A percentile compares a stretch with the other conserved stretches of the same genome.
These are phyloP conservation scores for Hericium erinaceus DNA, from an alignment of 768 basidiomycete species.

Conservation along the genomic window DNA sequence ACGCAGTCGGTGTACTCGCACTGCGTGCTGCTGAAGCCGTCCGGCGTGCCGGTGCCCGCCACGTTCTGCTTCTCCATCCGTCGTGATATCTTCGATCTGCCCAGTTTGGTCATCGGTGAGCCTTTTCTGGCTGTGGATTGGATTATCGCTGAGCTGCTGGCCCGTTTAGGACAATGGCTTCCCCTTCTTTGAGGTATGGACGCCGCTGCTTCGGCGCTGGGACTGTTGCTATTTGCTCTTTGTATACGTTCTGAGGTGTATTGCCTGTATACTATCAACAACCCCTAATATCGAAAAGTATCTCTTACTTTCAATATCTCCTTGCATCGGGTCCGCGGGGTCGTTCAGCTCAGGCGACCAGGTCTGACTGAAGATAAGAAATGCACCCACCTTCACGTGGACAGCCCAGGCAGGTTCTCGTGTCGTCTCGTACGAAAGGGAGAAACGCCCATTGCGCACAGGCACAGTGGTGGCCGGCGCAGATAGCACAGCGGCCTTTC, in stretches of 20 bases:
- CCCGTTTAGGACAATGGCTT: slow-evolving; percentile 69
- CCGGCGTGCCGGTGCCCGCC: slow-evolving; percentile 76
- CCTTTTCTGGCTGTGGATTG: neutral
- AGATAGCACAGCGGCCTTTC: too few relatives aligned
- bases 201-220: neutral
- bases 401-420: too few relatives aligned
- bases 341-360: too few relatives aligned
- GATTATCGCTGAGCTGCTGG: neutral
- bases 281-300: neutral
- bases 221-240: neutral
- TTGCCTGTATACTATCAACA: neutral
- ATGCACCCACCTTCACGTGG: too few relatives aligned
- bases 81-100: slow-evolving; percentile 84
- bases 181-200: slow-evolving; percentile 48
- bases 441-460: too few relatives aligned
- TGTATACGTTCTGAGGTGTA: neutral
- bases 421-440: too few relatives aligned
- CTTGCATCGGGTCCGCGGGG: neutral
- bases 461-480: too few relatives aligned
- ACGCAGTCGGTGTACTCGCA: slow-evolving; percentile 93
- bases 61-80: slow-evolving; percentile 96
- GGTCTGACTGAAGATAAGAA: too few relatives aligned
- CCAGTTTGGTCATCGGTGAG: slow-evolving; percentile 81
- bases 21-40: slow-evolving; percentile 80
- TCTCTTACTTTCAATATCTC: too few relatives aligned